Evolutionary conservation across 768 basidiomycete species (phyloP), one percentile per base, ranked within the genome.

Genomic region (Coprinopsis cinerea): DNA sequence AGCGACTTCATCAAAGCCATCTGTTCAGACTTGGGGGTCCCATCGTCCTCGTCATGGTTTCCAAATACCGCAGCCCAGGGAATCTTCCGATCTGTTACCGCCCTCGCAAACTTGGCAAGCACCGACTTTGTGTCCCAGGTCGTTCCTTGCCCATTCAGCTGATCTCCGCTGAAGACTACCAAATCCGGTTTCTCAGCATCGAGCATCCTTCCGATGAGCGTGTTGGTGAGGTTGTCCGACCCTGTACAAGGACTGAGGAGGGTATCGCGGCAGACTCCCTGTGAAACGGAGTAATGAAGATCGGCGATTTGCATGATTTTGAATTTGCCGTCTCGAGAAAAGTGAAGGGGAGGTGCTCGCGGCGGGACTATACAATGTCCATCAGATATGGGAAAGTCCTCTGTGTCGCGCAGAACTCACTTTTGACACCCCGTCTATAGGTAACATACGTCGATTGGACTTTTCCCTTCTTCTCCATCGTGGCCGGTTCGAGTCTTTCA

Each of bases 1-100:
- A 97, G 70, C 0, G 71, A 76, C 61, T 85, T 82, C 79, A 92
- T 78, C 57, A 84, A 66, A 53, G 71, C 69, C 52, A 91, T 61
- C 59, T 94, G 90, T 15, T 81, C 75, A 25, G 75, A 78, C 54
- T 83, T 81, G 24, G 68, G 57, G 51, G 57, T 73, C 56, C 84
- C 86, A 44, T 81, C 75, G 52, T 93, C 87, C 37, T 81, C 78
- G 57, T 97, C 95, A 64, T 99, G 95, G 60, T 99, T 97, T 1
- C 95, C 95, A 64, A 97, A 94, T 2, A 97, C 77, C 0, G 83
- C 86, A 2, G 91, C 81, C 94, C 94, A 99, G 0, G 94, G 88
- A 30, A 95, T 85, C 18, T 75, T 66, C 41, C 83, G 77, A 11
- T 83, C 79, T 13, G 85, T 85, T 4, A 88, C 89, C 0, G 82